Evolutionary conservation across 495 filamentous ascomycete genomes (phyloP), one percentile per base, ranked within the genome.

Genomic region (Aspergillus incahuasiensis): DNA sequence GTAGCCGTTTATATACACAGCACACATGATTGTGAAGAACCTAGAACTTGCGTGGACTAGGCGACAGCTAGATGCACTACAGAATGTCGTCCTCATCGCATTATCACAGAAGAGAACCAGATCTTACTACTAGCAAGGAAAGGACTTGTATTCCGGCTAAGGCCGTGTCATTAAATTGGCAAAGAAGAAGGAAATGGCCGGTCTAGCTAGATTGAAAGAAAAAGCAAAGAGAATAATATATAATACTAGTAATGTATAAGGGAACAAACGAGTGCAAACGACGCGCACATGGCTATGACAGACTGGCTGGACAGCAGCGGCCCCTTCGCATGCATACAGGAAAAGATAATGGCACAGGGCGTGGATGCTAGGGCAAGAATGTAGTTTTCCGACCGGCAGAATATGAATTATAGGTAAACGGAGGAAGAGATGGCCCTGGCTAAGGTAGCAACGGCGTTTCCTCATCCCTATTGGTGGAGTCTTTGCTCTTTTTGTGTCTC

Each of bases 301-400:
- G 20, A 19, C 48, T 34, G 4, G 32, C 48, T 34, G 11, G 18
- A 18, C 25, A 28, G 3, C 9, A 25, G 48, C 32, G 6, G n/a
- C n/a, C 34, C 15, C 21, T 50, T 19, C 8, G 9, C 38, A 38
- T 40, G 48, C 16, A 11, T 39, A 18, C 9, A 49, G 30, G 13
- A 15, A 18, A 6, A 28, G 25, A 16, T 50, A 50, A 25, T 50
- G 28, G 21, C 21, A 22, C 38, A 40, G 19, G 38, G 38, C n/a
- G n/a, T n/a, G n/a, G n/a, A 22, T 34, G 46, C 35, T 50, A 16
- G 9, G 28, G 43, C 3, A 34, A 40, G 18, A 32, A 35, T 35
- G 15, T 28, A 15, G 15, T 6, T 6, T 56, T 60, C 61, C 58
- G 62, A 43, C 62, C 59, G 41, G 63, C 63, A 65, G 63, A 63